phyloP scores from a whole-genome alignment of 805 yeast genomes.

The Danielozyma ontarioensis region DNA sequence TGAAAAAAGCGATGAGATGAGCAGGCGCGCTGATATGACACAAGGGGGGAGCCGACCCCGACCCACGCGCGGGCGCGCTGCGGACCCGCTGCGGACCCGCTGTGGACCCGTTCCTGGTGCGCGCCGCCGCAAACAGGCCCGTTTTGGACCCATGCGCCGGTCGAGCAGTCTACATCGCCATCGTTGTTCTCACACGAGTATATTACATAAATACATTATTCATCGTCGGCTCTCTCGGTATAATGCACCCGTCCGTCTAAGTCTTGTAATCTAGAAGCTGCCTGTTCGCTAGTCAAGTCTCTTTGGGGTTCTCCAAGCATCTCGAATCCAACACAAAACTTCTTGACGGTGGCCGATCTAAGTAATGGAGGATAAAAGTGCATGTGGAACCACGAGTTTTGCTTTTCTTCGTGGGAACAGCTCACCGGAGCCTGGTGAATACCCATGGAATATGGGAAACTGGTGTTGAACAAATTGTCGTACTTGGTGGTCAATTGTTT shows the following conservation, averaged over 20 bases:
- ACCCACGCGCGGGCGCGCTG: too few species aligned
- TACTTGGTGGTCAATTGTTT: conserved; percentile 55
- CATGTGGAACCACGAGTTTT: conserved; percentile 54
- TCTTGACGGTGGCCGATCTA: conserved; percentile 69
- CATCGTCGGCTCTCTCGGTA: too few species aligned
- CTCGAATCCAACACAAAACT: conserved; percentile 73
- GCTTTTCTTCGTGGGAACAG: conserved; percentile 35
- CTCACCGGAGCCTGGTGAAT: conserved; percentile 68
- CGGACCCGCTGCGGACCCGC: too few species aligned
- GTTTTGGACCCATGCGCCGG: too few species aligned
- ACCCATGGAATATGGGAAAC: conserved; percentile 81
- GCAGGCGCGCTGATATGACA: too few species aligned
- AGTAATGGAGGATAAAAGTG: conserved; percentile 77
- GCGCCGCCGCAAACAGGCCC: too few species aligned
- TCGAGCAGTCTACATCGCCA: too few species aligned
- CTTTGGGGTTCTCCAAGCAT: conserved; percentile 66
- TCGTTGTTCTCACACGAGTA: too few species aligned
- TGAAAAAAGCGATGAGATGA: too few species aligned
- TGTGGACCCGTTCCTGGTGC: too few species aligned
- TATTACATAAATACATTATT: too few species aligned
- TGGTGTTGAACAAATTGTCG: conserved; percentile 64
- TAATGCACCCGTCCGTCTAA: conserved; percentile 36
- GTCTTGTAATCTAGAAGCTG: conserved; percentile 50
- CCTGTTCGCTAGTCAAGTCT: conserved; percentile 62
- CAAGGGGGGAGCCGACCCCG: too few species aligned